Conservation (phyloP, 2,329 filamentous ascomycete genomes). For the Pyricularia pennisetigena region DNA sequence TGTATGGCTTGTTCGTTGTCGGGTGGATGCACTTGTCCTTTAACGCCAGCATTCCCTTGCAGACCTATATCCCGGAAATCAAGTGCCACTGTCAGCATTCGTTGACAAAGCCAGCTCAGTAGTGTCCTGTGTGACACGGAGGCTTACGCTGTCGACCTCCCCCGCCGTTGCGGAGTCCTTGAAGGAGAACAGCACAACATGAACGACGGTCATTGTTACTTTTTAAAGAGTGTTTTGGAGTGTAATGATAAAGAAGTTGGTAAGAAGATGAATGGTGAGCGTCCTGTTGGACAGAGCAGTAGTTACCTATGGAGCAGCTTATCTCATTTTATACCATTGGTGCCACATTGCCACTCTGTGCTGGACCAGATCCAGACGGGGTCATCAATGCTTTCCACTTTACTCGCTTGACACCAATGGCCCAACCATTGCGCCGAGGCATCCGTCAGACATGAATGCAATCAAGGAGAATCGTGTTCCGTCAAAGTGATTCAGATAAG, state of each 20-base stretch:
- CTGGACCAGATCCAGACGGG: too few relatives aligned
- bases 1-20: constrained; percentile 45
- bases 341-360: background rate
- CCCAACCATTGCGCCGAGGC: background rate
- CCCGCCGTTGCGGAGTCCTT: constrained; percentile 1
- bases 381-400: too few relatives aligned
- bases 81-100: background rate
- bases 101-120: background rate
- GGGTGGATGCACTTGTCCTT: constrained; percentile 53
- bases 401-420: background rate
- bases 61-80: constrained; percentile 14
- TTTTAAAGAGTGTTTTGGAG: background rate
- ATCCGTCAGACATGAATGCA: background rate
- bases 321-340: background rate
- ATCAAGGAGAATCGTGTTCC: too few relatives aligned
- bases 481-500: background rate
- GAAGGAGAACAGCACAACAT: constrained; percentile 5
- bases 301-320: background rate
- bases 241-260: background rate
- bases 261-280: background rate
- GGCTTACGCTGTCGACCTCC: constrained; percentile 3
- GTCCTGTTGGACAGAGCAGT: background rate
- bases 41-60: constrained; percentile 32
- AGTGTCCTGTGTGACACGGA: background rate
- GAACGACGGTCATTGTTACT: constrained; percentile 4